Base-by-base conservation (phyloP, 331 rosid species). In the Quercus lobata region DNA sequence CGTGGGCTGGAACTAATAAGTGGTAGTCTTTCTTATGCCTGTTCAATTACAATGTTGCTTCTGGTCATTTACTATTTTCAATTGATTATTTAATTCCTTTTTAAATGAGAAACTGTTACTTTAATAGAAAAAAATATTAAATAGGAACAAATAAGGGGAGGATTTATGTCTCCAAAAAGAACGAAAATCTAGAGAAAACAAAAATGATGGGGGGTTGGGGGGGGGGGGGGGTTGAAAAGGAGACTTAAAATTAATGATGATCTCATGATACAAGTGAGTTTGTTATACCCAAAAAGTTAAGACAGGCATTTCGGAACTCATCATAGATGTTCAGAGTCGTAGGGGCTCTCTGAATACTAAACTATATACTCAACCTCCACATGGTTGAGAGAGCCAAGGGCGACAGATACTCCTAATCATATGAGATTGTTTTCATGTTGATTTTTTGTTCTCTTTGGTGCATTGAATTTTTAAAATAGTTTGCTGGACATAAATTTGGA, bases 1-100 rank as follows among this genome's bases (percentile, higher is more conserved):
- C 78, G 58, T 69, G 98, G 99, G 75, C 92, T 95, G 63, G 81
- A 75, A 30, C 79, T 69, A 77, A 86, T 95, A 69, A 88, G 89
- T 37, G 92, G 99, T 95, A 95, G 55, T 75, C 66, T 80, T 79
- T 79, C 83, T 55, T 44, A 17, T 68, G 72, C 72, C 21, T n/a
- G 37, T 11, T 18, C 49, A 30, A 17, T 65, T 18, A 35, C 21
- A 21, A 18, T 30, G 27, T 68, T 68, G 71, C 17, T 68, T 68
- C 37, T n/a, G 29, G 29, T 19, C 19, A 27, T 65, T 65, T 65
- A 29, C 71, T 29, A 65, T 65, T 65, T 30, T 30, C 71, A 65
- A 4, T 65, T 32, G 5, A 10, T 65, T 29, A 65, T 17, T 32
- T 18, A 65, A 17, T 17, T 49, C 6, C 32, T 16, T 65, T 65